Conservation (phyloP, 768 basidiomycete species). For the Mrakia frigida region DNA sequence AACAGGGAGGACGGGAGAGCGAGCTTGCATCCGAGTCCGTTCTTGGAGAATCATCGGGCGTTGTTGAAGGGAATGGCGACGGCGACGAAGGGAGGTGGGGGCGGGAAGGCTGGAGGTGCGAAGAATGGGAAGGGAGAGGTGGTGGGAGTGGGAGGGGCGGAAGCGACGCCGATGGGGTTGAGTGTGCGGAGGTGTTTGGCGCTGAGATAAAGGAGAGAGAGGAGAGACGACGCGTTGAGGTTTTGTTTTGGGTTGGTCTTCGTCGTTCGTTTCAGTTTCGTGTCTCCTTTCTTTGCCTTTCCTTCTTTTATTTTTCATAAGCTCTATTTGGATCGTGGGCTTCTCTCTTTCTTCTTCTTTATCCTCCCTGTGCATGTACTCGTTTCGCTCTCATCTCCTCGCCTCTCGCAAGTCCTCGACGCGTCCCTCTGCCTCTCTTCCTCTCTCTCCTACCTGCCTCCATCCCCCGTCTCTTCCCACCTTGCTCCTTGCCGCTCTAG, state of each 20-base stretch:
- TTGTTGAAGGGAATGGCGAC: conserved; percentile 2
- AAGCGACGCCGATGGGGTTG: conserved; percentile 4
- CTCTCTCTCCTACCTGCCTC: too few relatives aligned
- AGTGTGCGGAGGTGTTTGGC: conserved; percentile 16
- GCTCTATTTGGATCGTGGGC: neutral
- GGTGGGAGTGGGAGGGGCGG: neutral
- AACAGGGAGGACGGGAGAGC: neutral
- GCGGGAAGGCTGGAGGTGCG: neutral
- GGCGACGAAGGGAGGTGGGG: too few relatives aligned
- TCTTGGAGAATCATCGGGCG: conserved; percentile 6
- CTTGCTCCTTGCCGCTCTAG: too few relatives aligned
- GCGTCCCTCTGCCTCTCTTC: neutral
- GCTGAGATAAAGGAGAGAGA: neutral
- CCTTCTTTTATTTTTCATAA: neutral
- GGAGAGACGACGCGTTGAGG: neutral
- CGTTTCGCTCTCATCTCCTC: neutral
- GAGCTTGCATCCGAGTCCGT: conserved; percentile 14
- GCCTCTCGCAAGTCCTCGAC: neutral
- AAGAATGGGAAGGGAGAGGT: neutral
- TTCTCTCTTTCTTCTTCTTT: neutral
- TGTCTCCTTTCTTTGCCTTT: neutral
- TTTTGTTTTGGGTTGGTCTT: neutral
- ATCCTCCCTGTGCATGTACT: neutral
- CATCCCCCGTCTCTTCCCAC: too few relatives aligned
- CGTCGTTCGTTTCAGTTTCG: neutral